Base-by-base conservation (phyloP, 2,329 filamentous ascomycete species). In the Aspergillus viridinutans region DNA sequence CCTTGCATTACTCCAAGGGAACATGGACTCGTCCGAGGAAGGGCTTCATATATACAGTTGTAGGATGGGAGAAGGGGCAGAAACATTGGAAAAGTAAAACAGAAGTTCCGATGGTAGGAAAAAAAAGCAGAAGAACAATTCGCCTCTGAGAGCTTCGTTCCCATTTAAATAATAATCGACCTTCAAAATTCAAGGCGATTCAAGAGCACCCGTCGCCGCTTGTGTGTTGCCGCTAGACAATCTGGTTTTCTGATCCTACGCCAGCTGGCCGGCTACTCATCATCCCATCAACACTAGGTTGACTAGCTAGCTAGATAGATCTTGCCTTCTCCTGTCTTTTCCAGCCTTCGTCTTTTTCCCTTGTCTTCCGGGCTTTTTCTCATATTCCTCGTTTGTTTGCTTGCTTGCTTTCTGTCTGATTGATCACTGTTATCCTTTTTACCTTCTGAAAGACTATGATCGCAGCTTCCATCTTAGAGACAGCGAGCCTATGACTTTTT, bases 311-410 rank as follows among this genome's bases (percentile, higher is more conserved):
- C 42, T 52, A 50, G 53, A 45, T 54, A 45, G 20, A 43, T 29
- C 42, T 29, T 54, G 43, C 43, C 21, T 55, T 21, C 28, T 28
- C 35, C 20, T 23, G 29, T 53, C 42, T 48, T 49, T 52, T 57
- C 66, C 67, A 68, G 67, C 67, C 67, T 66, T 69, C 59, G 35
- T 56, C 56, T 62, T 64, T 62, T 50, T 21, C n/a, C 38, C 54
- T 48, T 57, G 49, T 29, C 55, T 53, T 51, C 35, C 51, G 52
- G 32, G 50, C 53, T 25, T 57, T 54, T 12, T 57, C 52, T 57
- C 51, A 50, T 56, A 55, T 60, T 60, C 50, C 38, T 32, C 12
- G 21, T n/a, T 38, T 47, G 23, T 35, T 52, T 42, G 40, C 43
- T 50, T 47, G 23, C 42, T 52, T 42, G 40, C 43, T 50, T 52